Conservation (phyloP, 352 stramenopile genomes). For the Phytophthora quininea region DNA sequence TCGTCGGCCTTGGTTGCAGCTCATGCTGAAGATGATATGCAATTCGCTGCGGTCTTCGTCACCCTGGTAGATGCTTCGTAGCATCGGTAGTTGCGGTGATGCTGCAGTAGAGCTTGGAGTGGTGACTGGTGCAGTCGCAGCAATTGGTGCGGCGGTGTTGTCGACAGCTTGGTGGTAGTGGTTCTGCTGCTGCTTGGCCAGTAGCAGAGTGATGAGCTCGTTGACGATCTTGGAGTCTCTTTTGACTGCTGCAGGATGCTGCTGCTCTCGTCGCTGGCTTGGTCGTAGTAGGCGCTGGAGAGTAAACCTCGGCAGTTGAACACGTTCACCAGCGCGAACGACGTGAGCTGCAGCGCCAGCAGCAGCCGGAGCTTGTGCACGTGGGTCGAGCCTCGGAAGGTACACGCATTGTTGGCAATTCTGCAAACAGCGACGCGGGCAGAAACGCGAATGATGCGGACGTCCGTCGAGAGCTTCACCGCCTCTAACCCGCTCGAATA, state of each 20-base stretch:
- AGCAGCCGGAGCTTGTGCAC: conserved; percentile 22
- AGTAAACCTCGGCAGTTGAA: conserved; percentile 46
- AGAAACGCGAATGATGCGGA: too few relatives aligned
- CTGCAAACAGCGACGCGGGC: too few relatives aligned
- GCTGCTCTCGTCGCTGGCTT: not conserved
- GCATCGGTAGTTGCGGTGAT: not conserved
- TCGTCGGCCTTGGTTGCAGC: conserved; percentile 46
- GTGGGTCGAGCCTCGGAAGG: not conserved
- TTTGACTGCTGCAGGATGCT: conserved; percentile 5
- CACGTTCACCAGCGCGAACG: conserved; percentile 5
- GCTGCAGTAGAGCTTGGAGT: too few relatives aligned
- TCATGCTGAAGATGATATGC: conserved; percentile 9
- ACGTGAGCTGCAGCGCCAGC: conserved; percentile 21
- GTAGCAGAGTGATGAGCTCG: too few relatives aligned
- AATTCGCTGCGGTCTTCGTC: conserved; percentile 42
- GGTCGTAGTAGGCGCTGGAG: not conserved
- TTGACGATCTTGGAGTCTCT: not conserved
- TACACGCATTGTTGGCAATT: not conserved
- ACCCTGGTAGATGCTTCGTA: conserved; percentile 24
- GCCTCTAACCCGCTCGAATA: too few relatives aligned
- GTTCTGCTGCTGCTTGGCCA: conserved; percentile 15
- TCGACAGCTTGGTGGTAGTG: conserved; percentile 2
- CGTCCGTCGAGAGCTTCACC: too few relatives aligned
- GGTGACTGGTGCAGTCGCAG: not conserved
- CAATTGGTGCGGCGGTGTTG: not conserved